Percentiles rank a stretch among this genome's conserved stretches.
Evolutionary conservation across 176 grass and related monocot genomes (phyloP).

Genomic region (Raddia guianensis): DNA sequence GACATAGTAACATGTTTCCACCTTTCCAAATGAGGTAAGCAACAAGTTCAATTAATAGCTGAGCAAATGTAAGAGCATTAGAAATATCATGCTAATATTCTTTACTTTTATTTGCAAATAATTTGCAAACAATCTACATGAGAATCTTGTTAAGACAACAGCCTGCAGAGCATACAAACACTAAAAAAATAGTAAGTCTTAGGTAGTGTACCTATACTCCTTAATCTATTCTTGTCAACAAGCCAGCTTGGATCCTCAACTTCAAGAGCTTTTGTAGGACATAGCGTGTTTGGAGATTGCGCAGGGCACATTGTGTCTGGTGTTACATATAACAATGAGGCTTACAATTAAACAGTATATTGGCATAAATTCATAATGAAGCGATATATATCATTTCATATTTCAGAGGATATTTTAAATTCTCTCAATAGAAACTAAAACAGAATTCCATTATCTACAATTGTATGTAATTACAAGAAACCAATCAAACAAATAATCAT

Average conservation of each 20-base stretch:
- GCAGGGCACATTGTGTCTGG: neutral
- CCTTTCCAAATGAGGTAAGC: neutral
- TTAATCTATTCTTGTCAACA: slow-evolving; percentile 72
- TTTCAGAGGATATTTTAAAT: slow-evolving; percentile 26
- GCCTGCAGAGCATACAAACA: slow-evolving; percentile 4
- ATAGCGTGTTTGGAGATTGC: slow-evolving; percentile 38
- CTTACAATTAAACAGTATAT: slow-evolving; percentile 25
- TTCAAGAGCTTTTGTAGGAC: slow-evolving; percentile 55
- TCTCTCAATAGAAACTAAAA: slow-evolving; percentile 3
- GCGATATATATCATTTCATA: slow-evolving; percentile 18
- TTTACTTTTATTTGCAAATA: neutral
- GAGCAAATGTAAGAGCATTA: slow-evolving; percentile 3
- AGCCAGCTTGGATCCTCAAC: slow-evolving; percentile 70
- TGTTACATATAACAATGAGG: slow-evolving; percentile 31
- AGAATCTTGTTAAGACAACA: slow-evolving; percentile 21
- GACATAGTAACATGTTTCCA: slow-evolving; percentile 5
- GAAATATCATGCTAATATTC: neutral
- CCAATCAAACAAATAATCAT: neutral
- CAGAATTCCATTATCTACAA: slow-evolving; percentile 9
- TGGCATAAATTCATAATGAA: slow-evolving; percentile 22
- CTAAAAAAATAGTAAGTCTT: slow-evolving; percentile 6
- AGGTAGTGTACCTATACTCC: slow-evolving; percentile 66
- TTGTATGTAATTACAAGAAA: neutral
- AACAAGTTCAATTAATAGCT: neutral
- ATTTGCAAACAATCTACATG: neutral